These are phyloP conservation scores for Endoconidiophora laricicola DNA, from an alignment of 2,329 filamentous ascomycete species.

Conservation along the genomic window DNA sequence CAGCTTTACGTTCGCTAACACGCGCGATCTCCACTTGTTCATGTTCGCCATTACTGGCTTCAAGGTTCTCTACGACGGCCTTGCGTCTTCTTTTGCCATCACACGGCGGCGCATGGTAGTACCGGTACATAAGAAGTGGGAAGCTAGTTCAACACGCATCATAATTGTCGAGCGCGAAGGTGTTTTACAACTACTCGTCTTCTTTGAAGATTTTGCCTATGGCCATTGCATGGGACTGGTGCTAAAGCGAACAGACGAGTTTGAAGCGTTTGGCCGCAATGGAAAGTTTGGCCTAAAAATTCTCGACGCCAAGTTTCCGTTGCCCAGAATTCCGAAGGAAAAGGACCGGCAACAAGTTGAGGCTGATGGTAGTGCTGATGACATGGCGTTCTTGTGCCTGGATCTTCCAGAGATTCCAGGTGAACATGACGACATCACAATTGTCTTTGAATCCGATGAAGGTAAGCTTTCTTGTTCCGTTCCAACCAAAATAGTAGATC, in stretches of 20 bases:
- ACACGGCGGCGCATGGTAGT: conserved; percentile 76
- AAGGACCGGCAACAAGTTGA: conserved; percentile 26
- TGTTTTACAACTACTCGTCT: conserved; percentile 62
- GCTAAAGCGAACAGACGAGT: conserved; percentile 68
- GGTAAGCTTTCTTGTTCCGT: conserved; percentile 35
- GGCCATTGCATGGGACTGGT: conserved; percentile 81
- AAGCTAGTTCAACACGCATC: conserved; percentile 61
- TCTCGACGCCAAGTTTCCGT: conserved; percentile 77
- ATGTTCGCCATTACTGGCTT: conserved; percentile 68
- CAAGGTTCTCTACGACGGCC: conserved; percentile 54
- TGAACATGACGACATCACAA: conserved; percentile 81
- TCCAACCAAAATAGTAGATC: not conserved
- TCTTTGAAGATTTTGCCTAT: conserved; percentile 77
- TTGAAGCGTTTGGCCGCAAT: conserved; percentile 49
- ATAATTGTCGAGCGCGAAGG: conserved; percentile 66
- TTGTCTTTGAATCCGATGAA: conserved; percentile 64
- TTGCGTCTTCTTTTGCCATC: conserved; percentile 63
- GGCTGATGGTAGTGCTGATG: conserved; percentile 23
- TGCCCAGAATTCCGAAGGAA: conserved; percentile 46
- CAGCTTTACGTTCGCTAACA: conserved; percentile 49
- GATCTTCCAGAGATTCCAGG: conserved; percentile 80
- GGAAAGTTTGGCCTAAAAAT: conserved; percentile 60
- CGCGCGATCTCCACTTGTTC: conserved; percentile 60
- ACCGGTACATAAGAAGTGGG: conserved; percentile 88
- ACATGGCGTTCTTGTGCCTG: conserved; percentile 63